phyloP scores from a whole-genome alignment of 495 filamentous ascomycete species.

The Aspergillus mulundensis region DNA sequence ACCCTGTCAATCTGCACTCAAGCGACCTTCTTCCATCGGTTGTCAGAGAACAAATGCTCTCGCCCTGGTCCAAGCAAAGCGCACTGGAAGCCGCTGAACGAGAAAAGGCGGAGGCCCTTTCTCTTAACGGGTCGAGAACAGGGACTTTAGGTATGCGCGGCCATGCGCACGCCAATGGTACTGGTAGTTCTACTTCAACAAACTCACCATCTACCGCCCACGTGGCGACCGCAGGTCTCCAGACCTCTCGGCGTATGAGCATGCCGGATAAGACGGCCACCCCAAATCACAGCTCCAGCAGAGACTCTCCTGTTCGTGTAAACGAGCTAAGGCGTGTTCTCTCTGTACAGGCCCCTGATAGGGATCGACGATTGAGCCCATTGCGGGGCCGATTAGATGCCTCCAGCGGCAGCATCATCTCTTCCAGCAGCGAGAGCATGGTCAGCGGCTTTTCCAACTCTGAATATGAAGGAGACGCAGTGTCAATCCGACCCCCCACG shows the following conservation, averaged over 20 bases:
- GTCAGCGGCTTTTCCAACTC: slow-evolving; percentile 38
- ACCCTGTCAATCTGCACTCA: slow-evolving; percentile 27
- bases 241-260: slow-evolving; percentile 35
- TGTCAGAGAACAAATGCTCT: slow-evolving; percentile 67
- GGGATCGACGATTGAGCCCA: slow-evolving; percentile 36
- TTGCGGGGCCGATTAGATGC: slow-evolving; percentile 34
- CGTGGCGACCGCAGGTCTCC: slow-evolving; percentile 24
- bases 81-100: slow-evolving; percentile 60
- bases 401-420: slow-evolving; percentile 36
- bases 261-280: slow-evolving; percentile 47
- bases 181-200: slow-evolving; percentile 28
- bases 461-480: slow-evolving; percentile 32
- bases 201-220: slow-evolving; percentile 24
- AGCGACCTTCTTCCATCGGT: slow-evolving; percentile 34
- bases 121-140: slow-evolving; percentile 68
- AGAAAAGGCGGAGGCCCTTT: slow-evolving; percentile 60
- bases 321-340: slow-evolving; percentile 79
- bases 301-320: slow-evolving; percentile 72
- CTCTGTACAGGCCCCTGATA: slow-evolving; percentile 43
- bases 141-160: slow-evolving; percentile 56
- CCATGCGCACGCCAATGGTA: slow-evolving; percentile 55
- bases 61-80: slow-evolving; percentile 74
- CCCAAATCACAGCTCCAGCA: slow-evolving; percentile 51
- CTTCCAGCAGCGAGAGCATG: slow-evolving; percentile 46
- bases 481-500: slow-evolving; percentile 24